Evolutionary conservation across 495 filamentous ascomycete genomes (phyloP).

Genomic region (Eremomyces bilateralis): DNA sequence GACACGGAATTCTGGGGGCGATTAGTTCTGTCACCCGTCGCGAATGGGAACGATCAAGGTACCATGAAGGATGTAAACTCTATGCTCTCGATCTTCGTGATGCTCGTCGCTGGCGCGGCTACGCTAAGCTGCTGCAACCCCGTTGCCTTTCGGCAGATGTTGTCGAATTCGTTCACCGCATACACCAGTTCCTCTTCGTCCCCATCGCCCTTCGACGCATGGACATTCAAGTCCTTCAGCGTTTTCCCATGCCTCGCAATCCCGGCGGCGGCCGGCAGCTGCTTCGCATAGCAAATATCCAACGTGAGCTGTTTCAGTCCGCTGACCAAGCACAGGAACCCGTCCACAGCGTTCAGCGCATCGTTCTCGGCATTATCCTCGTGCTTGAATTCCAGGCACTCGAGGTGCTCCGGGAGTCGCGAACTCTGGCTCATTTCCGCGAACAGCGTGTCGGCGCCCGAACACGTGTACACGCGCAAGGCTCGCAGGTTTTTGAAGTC

Average conservation of each 20-base stretch:
- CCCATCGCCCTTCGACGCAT: conserved; percentile 8
- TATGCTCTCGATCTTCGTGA: conserved; percentile 12
- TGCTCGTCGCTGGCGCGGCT: conserved; percentile 13
- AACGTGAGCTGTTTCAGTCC: conserved; percentile 17
- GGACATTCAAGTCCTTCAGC: conserved; percentile 15
- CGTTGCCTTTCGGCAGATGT: conserved; percentile 18
- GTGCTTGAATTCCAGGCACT: conserved; percentile 16
- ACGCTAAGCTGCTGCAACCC: conserved; percentile 16
- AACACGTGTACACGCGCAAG: conserved; percentile 14
- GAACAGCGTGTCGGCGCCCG: conserved; percentile 18
- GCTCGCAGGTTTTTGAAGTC: conserved; percentile 14
- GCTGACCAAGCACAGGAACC: conserved; percentile 18
- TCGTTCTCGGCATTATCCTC: conserved; percentile 20
- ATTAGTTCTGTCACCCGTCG: too few species aligned
- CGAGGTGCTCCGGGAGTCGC: conserved; percentile 16
- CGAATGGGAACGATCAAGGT: too few species aligned
- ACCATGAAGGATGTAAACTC: conserved; percentile 15
- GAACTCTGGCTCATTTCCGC: conserved; percentile 18
- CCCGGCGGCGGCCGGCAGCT: conserved; percentile 14
- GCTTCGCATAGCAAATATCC: conserved; percentile 14
- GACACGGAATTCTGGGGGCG: too few species aligned
- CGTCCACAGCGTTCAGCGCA: conserved; percentile 17
- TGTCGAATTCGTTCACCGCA: conserved; percentile 12
- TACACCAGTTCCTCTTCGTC: conserved; percentile 17
- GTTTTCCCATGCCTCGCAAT: conserved; percentile 18